phyloP scores from a whole-genome alignment of 1,139 yeast species.

The Kodamaea ohmeri region DNA sequence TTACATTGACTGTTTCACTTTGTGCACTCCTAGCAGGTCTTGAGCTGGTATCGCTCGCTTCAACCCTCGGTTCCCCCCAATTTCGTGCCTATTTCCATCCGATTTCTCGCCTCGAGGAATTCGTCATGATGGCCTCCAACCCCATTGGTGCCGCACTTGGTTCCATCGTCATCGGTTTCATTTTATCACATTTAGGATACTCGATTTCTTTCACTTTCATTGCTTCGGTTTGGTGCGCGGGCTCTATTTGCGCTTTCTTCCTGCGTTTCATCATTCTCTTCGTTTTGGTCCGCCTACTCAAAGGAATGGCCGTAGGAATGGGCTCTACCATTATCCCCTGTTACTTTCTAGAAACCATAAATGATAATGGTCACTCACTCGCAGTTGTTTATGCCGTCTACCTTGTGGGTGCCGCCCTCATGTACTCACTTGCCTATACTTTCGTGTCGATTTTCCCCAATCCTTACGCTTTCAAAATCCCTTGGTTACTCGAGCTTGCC shows the following conservation, averaged over 20 bases:
- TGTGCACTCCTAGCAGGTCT: constrained; percentile 34
- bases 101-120: constrained; percentile 24
- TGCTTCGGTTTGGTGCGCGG: constrained; percentile 29
- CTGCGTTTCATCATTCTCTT: constrained; percentile 28
- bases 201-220: constrained; percentile 25
- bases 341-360: constrained; percentile 32
- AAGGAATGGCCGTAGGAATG: constrained; percentile 34
- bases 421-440: constrained; percentile 22
- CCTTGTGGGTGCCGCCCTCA: constrained; percentile 23
- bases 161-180: constrained; percentile 31
- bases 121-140: constrained; percentile 27
- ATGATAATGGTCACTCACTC: constrained; percentile 24
- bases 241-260: constrained; percentile 24
- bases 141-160: constrained; percentile 37
- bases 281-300: constrained; percentile 28
- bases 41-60: constrained; percentile 28
- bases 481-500: constrained; percentile 27
- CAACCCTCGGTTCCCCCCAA: constrained; percentile 22
- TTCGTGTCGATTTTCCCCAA: constrained; percentile 17
- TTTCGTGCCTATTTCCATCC: constrained; percentile 26
- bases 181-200: constrained; percentile 31
- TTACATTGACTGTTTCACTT: constrained; percentile 20
- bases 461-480: constrained; percentile 21
- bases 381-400: constrained; percentile 23
- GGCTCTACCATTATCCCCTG: constrained; percentile 31